Evolutionary conservation across 2,329 filamentous ascomycete genomes (phyloP).

Genomic region (Alternaria consortialis): DNA sequence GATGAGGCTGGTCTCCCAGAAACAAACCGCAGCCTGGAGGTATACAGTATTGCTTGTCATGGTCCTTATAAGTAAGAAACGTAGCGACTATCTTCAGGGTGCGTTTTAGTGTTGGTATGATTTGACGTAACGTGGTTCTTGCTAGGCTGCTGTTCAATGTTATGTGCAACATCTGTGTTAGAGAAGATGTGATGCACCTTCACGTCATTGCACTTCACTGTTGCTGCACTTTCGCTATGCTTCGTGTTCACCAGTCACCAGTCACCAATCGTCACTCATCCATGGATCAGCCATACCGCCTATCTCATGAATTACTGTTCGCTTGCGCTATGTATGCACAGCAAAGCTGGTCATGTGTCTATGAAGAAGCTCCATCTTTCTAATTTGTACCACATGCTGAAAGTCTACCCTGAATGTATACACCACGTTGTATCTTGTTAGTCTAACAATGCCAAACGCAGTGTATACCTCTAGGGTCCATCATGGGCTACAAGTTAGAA

Average conservation of each 20-base stretch:
- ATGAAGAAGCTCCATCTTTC: neutral
- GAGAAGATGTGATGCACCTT: too few species aligned
- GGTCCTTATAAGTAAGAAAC: neutral
- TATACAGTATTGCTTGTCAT: neutral
- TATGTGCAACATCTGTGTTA: too few species aligned
- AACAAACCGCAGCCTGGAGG: neutral
- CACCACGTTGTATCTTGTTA: neutral
- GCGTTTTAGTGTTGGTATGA: neutral
- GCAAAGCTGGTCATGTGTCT: too few species aligned
- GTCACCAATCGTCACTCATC: too few species aligned
- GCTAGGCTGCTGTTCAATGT: too few species aligned
- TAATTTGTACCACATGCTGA: neutral
- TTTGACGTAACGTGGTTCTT: too few species aligned
- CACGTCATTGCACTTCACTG: too few species aligned
- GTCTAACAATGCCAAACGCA: neutral
- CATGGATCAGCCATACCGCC: too few species aligned
- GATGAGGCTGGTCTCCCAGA: neutral
- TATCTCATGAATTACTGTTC: too few species aligned
- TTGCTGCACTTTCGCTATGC: too few species aligned
- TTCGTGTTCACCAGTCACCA: too few species aligned
- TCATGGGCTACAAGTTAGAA: neutral
- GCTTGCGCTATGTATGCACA: neutral
- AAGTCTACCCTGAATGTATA: neutral
- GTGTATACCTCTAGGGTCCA: neutral
- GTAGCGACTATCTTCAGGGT: neutral